These are phyloP conservation scores for Rubus idaeus DNA, from an alignment of 306 rosid genomes.

Conservation along the genomic window DNA sequence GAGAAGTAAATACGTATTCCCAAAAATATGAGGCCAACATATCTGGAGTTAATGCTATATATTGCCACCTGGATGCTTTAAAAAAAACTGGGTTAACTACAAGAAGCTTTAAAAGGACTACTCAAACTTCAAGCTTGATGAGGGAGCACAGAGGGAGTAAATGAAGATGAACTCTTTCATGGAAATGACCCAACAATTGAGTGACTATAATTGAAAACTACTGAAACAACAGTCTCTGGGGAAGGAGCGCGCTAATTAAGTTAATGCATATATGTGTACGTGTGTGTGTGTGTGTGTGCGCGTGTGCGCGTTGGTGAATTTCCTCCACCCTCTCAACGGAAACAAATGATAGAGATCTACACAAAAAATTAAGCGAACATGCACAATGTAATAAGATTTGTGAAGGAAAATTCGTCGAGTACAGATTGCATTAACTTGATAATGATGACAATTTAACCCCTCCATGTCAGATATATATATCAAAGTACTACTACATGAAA, in stretches of 20 bases:
- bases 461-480: conserved; percentile 22
- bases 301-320: conserved; percentile 12
- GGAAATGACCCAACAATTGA: conserved; percentile 11
- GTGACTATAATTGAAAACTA: not conserved
- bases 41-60: conserved; percentile 24
- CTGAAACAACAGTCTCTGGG: not conserved
- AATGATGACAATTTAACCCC: conserved; percentile 18
- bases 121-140: not conserved
- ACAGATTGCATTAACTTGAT: conserved; percentile 19
- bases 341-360: not conserved
- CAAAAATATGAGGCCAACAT: conserved; percentile 32
- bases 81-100: conserved; percentile 11
- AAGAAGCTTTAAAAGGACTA: not conserved
- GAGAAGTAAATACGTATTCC: conserved; percentile 8
- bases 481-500: conserved; percentile 12
- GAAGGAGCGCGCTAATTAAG: no score
- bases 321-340: conserved; percentile 4
- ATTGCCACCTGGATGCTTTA: conserved; percentile 27
- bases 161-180: conserved; percentile 22
- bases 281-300: not conserved
- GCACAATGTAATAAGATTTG: not conserved
- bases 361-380: not conserved
- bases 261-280: no score
- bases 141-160: not conserved
- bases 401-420: conserved; percentile 8